A percentile compares a stretch with the other conserved stretches of the same genome.
Conservation (phyloP, 2,329 filamentous ascomycete species). For the Arthrobotrys sphaeroides region DNA sequence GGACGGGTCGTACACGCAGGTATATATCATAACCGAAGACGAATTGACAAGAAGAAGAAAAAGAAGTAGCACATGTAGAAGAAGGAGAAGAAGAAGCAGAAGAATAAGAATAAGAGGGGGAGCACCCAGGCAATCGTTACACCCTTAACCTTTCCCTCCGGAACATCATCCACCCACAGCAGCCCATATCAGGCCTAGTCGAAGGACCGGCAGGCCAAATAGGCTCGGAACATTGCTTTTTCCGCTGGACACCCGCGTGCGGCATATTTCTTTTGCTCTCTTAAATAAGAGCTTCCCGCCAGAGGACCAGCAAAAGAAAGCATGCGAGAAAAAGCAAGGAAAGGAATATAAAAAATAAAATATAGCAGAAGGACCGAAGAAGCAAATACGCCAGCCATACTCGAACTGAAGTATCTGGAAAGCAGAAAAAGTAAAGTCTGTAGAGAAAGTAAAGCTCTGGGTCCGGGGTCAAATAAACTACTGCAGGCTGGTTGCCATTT, state of each 20-base stretch:
- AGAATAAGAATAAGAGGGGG: neutral
- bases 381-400: too few species aligned
- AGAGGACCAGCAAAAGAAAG: too few species aligned
- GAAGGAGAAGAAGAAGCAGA: neutral
- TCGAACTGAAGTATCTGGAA: too few species aligned
- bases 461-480: slow-evolving; percentile 54
- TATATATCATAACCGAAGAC: neutral
- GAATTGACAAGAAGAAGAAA: neutral
- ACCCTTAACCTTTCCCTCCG: slow-evolving; percentile 39
- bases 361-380: neutral
- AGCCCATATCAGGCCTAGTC: slow-evolving; percentile 35
- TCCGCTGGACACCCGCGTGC: slow-evolving; percentile 49
- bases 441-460: slow-evolving; percentile 14
- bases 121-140: slow-evolving; percentile 31
- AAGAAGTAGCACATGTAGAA: neutral
- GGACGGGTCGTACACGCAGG: neutral
- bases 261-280: slow-evolving; percentile 44
- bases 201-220: slow-evolving; percentile 14
- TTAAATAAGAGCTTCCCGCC: slow-evolving; percentile 50
- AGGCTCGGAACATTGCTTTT: slow-evolving; percentile 44
- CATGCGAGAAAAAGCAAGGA: neutral
- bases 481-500: slow-evolving; percentile 26
- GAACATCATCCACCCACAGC: slow-evolving; percentile 27
- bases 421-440: neutral
- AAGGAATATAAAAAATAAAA: neutral